phyloP scores from a whole-genome alignment of 768 basidiomycete species.

The Rhizopogon salebrosus region DNA sequence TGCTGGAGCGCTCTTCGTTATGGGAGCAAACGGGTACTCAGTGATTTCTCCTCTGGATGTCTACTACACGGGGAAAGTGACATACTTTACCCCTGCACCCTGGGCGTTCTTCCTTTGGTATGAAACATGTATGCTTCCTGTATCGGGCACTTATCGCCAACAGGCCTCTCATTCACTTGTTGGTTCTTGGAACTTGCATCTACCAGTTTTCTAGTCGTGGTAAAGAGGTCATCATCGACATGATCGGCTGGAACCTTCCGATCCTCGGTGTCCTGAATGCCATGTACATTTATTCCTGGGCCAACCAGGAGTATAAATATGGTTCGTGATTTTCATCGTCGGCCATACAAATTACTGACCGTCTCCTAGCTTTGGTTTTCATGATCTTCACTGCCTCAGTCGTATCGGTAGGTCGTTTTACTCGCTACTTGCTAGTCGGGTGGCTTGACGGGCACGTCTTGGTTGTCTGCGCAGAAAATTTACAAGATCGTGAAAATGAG shows the following conservation, averaged over 20 bases:
- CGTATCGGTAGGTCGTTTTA: constrained; percentile 36
- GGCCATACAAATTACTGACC: constrained; percentile 8
- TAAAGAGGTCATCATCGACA: constrained; percentile 54
- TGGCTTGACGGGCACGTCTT: constrained; percentile 30
- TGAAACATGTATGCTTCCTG: constrained; percentile 8
- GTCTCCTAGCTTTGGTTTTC: constrained; percentile 29
- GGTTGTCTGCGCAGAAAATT: constrained; percentile 42
- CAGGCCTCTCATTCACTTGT: constrained; percentile 59
- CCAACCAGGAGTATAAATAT: constrained; percentile 43
- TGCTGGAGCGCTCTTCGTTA: constrained; percentile 47
- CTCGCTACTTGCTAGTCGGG: constrained; percentile 16
- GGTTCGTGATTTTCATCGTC: constrained; percentile 18
- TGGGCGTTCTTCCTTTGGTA: constrained; percentile 63
- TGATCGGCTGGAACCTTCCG: constrained; percentile 62
- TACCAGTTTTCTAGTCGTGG: constrained; percentile 54
- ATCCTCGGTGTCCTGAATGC: constrained; percentile 60
- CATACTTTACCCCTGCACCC: constrained; percentile 62
- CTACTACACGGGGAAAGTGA: constrained; percentile 48
- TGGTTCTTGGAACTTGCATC: constrained; percentile 61
- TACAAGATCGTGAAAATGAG: constrained; percentile 62
- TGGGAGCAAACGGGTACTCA: constrained; percentile 58
- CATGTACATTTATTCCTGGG: constrained; percentile 60
- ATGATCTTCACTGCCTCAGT: constrained; percentile 43
- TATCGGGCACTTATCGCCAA: not conserved
- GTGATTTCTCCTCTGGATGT: constrained; percentile 48